Evolutionary conservation across 257 asterid species (phyloP).

Genomic region (Echites panduratus): DNA sequence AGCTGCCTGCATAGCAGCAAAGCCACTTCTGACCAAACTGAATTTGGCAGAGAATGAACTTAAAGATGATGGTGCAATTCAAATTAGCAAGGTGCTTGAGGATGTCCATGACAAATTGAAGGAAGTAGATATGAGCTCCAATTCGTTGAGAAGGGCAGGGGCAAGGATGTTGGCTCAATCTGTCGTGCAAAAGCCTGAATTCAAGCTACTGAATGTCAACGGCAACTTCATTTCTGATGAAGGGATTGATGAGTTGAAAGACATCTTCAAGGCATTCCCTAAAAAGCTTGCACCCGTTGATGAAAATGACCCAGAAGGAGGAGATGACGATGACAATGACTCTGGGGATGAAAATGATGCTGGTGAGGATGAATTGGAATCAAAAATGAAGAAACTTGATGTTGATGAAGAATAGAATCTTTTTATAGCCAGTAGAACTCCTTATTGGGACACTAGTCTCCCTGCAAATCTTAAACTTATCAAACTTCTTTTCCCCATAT

Average conservation of each 20-base stretch:
- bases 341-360: conserved; percentile 61
- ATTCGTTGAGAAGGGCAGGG: conserved; percentile 55
- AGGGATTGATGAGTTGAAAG: conserved; percentile 73
- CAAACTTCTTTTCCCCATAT: background rate
- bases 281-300: conserved; percentile 75
- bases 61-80: conserved; percentile 81
- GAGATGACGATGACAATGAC: conserved; percentile 55
- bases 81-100: conserved; percentile 52
- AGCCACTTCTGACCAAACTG: conserved; percentile 58
- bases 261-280: conserved; percentile 52
- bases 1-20: conserved; percentile 52
- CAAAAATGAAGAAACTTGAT: conserved; percentile 58
- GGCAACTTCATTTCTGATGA: conserved; percentile 86
- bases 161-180: conserved; percentile 58
- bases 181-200: conserved; percentile 52
- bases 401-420: conserved; percentile 38
- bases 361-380: conserved; percentile 58
- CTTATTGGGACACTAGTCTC: background rate
- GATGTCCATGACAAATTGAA: conserved; percentile 53
- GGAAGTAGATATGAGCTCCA: conserved; percentile 77
- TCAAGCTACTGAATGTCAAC: conserved; percentile 52
- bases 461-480: background rate
- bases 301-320: conserved; percentile 89
- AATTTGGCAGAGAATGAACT: conserved; percentile 76
- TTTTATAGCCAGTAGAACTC: background rate